Conservation (phyloP, 1,139 yeast species). For the Yamadazyma sp. region DNA sequence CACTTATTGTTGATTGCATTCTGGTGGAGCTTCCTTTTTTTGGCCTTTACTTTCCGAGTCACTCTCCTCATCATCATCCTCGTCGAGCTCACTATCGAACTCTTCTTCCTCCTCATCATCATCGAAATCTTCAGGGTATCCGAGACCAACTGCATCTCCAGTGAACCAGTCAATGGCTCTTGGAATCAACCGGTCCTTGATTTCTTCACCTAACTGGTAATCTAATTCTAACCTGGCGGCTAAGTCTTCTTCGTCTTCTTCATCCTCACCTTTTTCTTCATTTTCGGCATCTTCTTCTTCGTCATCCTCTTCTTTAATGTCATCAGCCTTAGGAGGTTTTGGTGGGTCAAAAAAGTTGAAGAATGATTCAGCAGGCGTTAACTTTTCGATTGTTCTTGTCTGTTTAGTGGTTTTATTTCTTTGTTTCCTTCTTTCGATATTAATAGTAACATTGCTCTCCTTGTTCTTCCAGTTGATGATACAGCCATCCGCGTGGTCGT, state of each 20-base stretch:
- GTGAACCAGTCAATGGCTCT: constrained; percentile 98
- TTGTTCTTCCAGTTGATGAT: constrained; percentile 82
- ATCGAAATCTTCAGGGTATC: constrained; percentile 45
- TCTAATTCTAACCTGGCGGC: constrained; percentile 88
- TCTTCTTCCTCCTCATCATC: constrained; percentile 52
- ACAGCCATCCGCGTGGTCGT: constrained; percentile 94
- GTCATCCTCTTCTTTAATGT: constrained; percentile 27
- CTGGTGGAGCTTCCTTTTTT: constrained; percentile 73
- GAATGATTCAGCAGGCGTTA: constrained; percentile 90
- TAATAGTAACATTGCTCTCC: constrained; percentile 80
- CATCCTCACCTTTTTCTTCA: constrained; percentile 41
- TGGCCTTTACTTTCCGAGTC: constrained; percentile 50
- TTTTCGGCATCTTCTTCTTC: constrained; percentile 42
- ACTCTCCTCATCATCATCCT: constrained; percentile 47
- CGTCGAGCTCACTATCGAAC: constrained; percentile 45
- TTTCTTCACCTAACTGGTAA: constrained; percentile 94
- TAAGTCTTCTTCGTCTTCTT: constrained; percentile 65
- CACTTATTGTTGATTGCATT: constrained; percentile 72
- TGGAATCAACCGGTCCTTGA: constrained; percentile 93
- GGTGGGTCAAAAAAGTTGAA: constrained; percentile 97
- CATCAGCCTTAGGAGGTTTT: constrained; percentile 59
- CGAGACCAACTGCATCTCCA: constrained; percentile 83
- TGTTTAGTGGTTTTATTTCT: constrained; percentile 97
- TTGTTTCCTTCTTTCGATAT: constrained; percentile 93
- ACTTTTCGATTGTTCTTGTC: constrained; percentile 92